Percentiles rank a stretch among this genome's conserved stretches.
phyloP scores from a whole-genome alignment of 1,284 basidiomycete genomes.

The Tilletia indica region DNA sequence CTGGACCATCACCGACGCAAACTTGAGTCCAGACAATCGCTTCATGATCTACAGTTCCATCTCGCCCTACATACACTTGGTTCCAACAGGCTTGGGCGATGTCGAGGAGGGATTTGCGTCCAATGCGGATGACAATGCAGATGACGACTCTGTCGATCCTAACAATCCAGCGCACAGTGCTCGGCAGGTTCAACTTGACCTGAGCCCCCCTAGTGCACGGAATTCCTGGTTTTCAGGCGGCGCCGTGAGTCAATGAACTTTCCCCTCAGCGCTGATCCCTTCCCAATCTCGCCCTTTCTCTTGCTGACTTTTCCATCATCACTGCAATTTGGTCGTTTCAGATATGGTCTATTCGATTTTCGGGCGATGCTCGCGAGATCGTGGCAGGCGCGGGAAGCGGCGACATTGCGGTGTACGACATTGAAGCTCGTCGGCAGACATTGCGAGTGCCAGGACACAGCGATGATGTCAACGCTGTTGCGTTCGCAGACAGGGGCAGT shows the following conservation, averaged over 20 bases:
- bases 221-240: conserved; percentile 37
- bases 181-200: conserved; percentile 53
- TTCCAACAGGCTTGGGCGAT: conserved; percentile 68
- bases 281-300: neutral
- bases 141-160: conserved; percentile 25
- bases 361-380: conserved; percentile 90
- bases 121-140: neutral
- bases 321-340: conserved; percentile 28
- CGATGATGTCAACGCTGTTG: conserved; percentile 90
- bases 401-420: conserved; percentile 77
- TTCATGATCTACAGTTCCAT: conserved; percentile 78
- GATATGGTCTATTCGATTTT: conserved; percentile 93
- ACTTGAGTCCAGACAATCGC: conserved; percentile 85
- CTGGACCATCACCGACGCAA: conserved; percentile 68
- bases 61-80: conserved; percentile 73
- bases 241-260: conserved; percentile 34
- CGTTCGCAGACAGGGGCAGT: conserved; percentile 86
- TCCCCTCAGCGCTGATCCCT: neutral
- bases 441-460: conserved; percentile 80
- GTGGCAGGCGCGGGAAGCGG: conserved; percentile 65
- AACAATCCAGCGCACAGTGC: conserved; percentile 26
- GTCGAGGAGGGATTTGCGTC: conserved; percentile 55
- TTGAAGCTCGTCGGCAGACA: conserved; percentile 73
- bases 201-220: conserved; percentile 57
- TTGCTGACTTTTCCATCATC: neutral